phyloP scores from a whole-genome alignment of 176 grass and related monocot species.

The Rhipidocladum racemiflorum region DNA sequence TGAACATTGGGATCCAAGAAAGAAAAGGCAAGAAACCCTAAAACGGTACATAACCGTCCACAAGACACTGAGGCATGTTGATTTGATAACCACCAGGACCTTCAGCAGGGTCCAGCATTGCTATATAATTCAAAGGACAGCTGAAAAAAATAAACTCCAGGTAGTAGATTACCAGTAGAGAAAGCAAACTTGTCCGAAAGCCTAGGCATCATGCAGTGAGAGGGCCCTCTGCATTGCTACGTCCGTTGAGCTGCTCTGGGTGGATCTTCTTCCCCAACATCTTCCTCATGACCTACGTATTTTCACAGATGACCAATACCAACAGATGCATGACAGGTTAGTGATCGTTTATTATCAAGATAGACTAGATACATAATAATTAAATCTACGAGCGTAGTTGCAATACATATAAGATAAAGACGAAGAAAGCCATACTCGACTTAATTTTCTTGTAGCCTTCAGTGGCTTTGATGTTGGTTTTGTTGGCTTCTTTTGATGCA shows the following conservation, averaged over 20 bases:
- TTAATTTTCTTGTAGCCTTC: slow-evolving; percentile 56
- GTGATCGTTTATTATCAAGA: slow-evolving; percentile 5
- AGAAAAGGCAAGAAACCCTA: neutral
- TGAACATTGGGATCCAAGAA: neutral
- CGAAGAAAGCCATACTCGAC: slow-evolving; percentile 57
- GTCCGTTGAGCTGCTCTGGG: slow-evolving; percentile 62
- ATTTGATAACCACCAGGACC: neutral
- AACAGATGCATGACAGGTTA: slow-evolving; percentile 19
- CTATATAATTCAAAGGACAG: neutral
- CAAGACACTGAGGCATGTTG: slow-evolving; percentile 3
- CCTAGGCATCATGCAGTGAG: slow-evolving; percentile 35
- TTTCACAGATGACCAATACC: slow-evolving; percentile 40
- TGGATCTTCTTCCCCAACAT: slow-evolving; percentile 98
- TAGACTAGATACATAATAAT: slow-evolving; percentile 3
- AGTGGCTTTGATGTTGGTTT: slow-evolving; percentile 28
- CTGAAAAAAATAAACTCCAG: slow-evolving; percentile 19
- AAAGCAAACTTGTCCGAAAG: slow-evolving; percentile 23
- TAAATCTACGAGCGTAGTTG: slow-evolving; percentile 3
- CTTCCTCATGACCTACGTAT: slow-evolving; percentile 83
- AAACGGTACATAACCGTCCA: neutral
- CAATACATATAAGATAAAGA: slow-evolving; percentile 19
- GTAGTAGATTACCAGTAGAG: slow-evolving; percentile 45
- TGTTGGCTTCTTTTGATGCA: slow-evolving; percentile 51
- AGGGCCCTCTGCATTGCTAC: slow-evolving; percentile 39
- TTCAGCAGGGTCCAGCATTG: neutral